Conservation (phyloP, 139 green algal genomes). For the Tetraselmis chui region DNA sequence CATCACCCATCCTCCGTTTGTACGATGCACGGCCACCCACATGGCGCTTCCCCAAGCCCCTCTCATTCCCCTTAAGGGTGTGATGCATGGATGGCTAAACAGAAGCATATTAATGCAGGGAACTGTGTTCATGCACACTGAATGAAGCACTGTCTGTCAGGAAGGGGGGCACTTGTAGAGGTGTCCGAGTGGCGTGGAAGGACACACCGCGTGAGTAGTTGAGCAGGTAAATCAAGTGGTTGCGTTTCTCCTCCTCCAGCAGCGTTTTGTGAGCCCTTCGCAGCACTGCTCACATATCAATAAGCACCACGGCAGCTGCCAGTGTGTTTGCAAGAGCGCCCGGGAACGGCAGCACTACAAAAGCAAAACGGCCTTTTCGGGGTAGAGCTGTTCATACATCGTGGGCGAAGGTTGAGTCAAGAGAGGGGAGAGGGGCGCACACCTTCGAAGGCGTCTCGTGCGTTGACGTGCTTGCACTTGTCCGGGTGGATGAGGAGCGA, state of each 20-base stretch:
- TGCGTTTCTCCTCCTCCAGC: slow-evolving; percentile 57
- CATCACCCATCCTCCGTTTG: no score
- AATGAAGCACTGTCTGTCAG: background rate
- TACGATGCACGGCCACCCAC: no score
- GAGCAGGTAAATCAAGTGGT: slow-evolving; percentile 51
- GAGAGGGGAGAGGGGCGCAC: no score
- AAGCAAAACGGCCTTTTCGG: no score
- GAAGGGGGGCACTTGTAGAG: background rate
- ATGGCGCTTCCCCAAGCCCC: no score
- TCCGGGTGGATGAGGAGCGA: slow-evolving; percentile 71
- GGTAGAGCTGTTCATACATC: no score
- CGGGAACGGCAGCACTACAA: no score
- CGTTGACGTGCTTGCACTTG: slow-evolving; percentile 63
- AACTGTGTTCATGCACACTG: background rate
- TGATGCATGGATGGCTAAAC: no score
- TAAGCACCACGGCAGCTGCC: background rate
- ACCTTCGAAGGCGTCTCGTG: slow-evolving; percentile 79
- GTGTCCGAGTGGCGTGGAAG: background rate
- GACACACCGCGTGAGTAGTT: slow-evolving; percentile 49
- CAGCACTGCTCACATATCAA: slow-evolving; percentile 42
- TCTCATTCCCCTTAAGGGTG: no score
- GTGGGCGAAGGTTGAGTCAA: no score
- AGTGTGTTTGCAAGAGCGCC: no score
- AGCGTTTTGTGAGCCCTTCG: slow-evolving; percentile 67
- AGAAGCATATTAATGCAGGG: no score